Percentiles rank a stretch among this genome's conserved stretches.
Evolutionary conservation across 495 filamentous ascomycete species (phyloP).

Genomic region (Aspergillus indologenus): DNA sequence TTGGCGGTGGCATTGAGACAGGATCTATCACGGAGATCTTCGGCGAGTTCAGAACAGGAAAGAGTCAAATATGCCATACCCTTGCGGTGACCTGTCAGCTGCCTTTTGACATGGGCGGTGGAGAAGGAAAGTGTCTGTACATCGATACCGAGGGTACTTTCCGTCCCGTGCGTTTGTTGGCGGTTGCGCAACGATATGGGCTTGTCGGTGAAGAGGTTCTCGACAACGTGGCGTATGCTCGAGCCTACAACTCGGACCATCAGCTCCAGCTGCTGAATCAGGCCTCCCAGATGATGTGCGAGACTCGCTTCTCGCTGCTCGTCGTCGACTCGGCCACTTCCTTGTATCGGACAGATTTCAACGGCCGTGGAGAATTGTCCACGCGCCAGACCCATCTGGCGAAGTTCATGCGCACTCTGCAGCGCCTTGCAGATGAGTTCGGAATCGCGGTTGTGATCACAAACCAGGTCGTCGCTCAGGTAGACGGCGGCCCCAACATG

Average conservation of each 20-base stretch:
- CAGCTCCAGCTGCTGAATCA: conserved; percentile 93
- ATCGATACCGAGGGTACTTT: conserved; percentile 99
- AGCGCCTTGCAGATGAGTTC: conserved; percentile 94
- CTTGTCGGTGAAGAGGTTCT: conserved; percentile 95
- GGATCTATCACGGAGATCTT: conserved; percentile 99
- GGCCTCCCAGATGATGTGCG: conserved; percentile 97
- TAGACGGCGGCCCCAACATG: conserved; percentile 95
- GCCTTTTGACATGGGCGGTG: conserved; percentile 98
- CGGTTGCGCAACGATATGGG: conserved; percentile 90
- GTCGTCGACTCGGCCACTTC: conserved; percentile 94
- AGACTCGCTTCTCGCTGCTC: conserved; percentile 92
- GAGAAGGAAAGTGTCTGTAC: conserved; percentile 98
- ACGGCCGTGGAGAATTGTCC: conserved; percentile 88
- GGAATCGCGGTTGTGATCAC: conserved; percentile 98
- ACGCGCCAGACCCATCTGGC: conserved; percentile 88
- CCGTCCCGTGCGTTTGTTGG: conserved; percentile 81
- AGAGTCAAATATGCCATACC: conserved; percentile 97
- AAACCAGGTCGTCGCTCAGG: conserved; percentile 97
- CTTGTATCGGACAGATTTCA: conserved; percentile 93
- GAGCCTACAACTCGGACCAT: conserved; percentile 97
- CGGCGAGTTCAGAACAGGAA: conserved; percentile 96
- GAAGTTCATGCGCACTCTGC: conserved; percentile 94
- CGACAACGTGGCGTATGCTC: conserved; percentile 96
- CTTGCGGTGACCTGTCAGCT: conserved; percentile 97
- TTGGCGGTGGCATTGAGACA: conserved; percentile 93